A percentile compares a stretch with the other conserved stretches of the same genome.
Evolutionary conservation across 2,329 filamentous ascomycete species (phyloP).

Genomic region (Talaromyces verruculosus): DNA sequence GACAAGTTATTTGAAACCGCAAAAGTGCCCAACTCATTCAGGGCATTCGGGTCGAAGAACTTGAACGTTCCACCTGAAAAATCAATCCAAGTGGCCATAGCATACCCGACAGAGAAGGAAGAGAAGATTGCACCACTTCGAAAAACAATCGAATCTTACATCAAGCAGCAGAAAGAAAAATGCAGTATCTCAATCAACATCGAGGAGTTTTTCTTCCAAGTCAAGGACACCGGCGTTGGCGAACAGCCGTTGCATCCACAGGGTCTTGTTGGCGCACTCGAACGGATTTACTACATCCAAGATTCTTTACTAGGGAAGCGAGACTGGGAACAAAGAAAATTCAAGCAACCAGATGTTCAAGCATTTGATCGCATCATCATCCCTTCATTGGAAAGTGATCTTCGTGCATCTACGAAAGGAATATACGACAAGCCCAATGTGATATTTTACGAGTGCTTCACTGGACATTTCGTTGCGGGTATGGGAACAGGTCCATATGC

Average conservation of each 20-base stretch:
- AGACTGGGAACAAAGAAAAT: not conserved
- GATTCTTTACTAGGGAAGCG: not conserved
- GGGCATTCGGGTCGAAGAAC: not conserved
- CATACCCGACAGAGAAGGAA: not conserved
- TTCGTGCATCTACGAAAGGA: no score
- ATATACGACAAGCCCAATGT: slow-evolving; percentile 12
- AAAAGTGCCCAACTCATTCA: not conserved
- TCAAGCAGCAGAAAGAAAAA: not conserved
- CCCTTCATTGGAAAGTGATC: not conserved
- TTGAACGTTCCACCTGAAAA: not conserved
- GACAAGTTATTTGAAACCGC: no score
- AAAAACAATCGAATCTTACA: not conserved
- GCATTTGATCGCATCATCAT: slow-evolving; percentile 7
- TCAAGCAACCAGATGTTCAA: not conserved
- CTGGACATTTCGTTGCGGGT: not conserved
- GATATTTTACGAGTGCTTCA: slow-evolving; percentile 1
- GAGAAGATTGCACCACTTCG: not conserved
- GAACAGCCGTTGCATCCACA: not conserved
- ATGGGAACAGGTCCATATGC: not conserved
- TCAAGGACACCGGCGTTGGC: not conserved
- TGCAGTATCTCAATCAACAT: not conserved
- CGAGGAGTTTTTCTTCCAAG: not conserved
- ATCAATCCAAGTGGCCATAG: not conserved
- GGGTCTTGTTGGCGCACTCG: not conserved
- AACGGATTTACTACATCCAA: not conserved